These are phyloP conservation scores for Rhododendron henanense DNA, from an alignment of 148 eudicot species.

Conservation along the genomic window DNA sequence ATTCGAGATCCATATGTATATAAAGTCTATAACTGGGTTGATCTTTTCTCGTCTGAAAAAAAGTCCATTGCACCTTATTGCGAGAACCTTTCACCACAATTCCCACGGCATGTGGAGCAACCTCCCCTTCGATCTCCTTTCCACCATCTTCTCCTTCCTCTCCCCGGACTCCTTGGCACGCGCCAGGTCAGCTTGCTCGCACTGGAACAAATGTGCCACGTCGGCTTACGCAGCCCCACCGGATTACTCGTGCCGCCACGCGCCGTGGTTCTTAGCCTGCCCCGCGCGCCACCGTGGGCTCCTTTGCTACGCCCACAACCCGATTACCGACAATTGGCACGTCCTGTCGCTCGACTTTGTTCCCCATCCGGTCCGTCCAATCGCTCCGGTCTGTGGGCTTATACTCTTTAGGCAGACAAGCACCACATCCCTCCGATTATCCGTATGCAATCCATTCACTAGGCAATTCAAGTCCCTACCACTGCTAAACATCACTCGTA, in stretches of 20 bases:
- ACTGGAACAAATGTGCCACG: conserved; percentile 34
- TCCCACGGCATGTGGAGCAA: conserved; percentile 43
- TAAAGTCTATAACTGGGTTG: too few species aligned
- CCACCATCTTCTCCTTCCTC: conserved; percentile 51
- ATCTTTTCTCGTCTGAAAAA: too few species aligned
- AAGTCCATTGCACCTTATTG: not conserved
- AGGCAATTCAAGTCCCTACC: conserved; percentile 34
- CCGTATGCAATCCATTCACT: conserved; percentile 48
- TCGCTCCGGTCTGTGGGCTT: conserved; percentile 32
- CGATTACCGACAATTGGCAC: conserved; percentile 31
- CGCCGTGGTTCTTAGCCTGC: conserved; percentile 44
- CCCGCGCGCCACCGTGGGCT: conserved; percentile 30
- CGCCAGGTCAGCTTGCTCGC: conserved; percentile 41
- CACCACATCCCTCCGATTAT: conserved; percentile 29
- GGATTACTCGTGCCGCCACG: conserved; percentile 14
- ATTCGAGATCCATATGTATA: not conserved
- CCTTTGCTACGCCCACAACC: conserved; percentile 40
- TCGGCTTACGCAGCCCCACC: not conserved
- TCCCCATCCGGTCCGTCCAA: conserved; percentile 19
- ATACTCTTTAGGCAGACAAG: conserved; percentile 25
- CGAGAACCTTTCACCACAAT: not conserved
- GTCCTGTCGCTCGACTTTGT: conserved; percentile 24
- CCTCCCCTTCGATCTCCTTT: conserved; percentile 45
- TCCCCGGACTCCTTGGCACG: conserved; percentile 47
- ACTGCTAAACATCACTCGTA: conserved; percentile 21